These are phyloP conservation scores for Claviceps spartinae DNA, from an alignment of 2,329 filamentous ascomycete genomes.

Conservation along the genomic window DNA sequence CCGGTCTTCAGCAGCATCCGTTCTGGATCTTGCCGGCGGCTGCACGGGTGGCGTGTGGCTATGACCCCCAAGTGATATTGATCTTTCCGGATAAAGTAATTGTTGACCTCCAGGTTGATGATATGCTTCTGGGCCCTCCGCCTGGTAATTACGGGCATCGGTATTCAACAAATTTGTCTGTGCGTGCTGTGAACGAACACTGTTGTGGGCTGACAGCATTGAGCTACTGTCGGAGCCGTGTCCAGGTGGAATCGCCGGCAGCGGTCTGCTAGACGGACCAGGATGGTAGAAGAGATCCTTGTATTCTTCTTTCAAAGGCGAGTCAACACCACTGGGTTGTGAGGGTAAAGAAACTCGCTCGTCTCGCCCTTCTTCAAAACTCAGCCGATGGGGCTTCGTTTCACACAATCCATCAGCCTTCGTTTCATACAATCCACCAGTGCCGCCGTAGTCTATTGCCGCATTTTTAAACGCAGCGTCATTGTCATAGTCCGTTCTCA, in stretches of 20 bases:
- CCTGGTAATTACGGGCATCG: slow-evolving; percentile 27
- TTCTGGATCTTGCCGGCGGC: slow-evolving; percentile 82
- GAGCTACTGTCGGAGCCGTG: slow-evolving; percentile 48
- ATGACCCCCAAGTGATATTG: slow-evolving; percentile 71
- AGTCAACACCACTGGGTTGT: slow-evolving; percentile 47
- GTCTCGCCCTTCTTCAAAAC: slow-evolving; percentile 78
- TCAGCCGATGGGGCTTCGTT: slow-evolving; percentile 59
- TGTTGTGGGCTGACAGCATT: slow-evolving; percentile 31
- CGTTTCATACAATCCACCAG: slow-evolving; percentile 59
- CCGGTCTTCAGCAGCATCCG: slow-evolving; percentile 69
- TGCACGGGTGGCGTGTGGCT: slow-evolving; percentile 66
- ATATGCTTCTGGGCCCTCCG: slow-evolving; percentile 37
- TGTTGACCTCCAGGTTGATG: slow-evolving; percentile 24
- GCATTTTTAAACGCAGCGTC: slow-evolving; percentile 41
- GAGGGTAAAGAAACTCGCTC: slow-evolving; percentile 51
- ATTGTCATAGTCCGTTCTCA: slow-evolving; percentile 16
- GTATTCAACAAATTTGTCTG: slow-evolving; percentile 35
- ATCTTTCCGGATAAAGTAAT: slow-evolving; percentile 46
- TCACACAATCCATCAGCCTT: slow-evolving; percentile 55
- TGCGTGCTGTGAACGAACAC: slow-evolving; percentile 29
- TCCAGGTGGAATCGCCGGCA: slow-evolving; percentile 46
- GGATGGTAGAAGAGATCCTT: slow-evolving; percentile 92
- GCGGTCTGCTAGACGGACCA: slow-evolving; percentile 54
- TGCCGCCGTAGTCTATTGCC: slow-evolving; percentile 74
- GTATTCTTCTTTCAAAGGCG: slow-evolving; percentile 57